These are phyloP conservation scores for Solanum hybrid DNA, from an alignment of 305 asterid species.

Conservation along the genomic window DNA sequence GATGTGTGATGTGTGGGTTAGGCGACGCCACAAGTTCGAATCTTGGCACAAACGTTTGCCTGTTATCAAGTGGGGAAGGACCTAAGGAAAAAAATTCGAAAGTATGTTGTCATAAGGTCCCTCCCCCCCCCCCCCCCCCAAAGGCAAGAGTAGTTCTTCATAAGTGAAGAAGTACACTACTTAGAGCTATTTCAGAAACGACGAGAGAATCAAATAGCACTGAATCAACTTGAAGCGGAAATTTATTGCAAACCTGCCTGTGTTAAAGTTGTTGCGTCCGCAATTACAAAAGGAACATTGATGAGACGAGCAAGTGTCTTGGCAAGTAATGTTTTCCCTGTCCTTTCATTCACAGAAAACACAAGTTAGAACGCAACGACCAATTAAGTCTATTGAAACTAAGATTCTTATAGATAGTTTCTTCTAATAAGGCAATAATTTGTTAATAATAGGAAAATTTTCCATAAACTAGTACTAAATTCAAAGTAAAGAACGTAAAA, in stretches of 20 bases:
- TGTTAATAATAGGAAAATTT: neutral
- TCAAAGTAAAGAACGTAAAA: neutral
- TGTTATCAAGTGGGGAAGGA: neutral
- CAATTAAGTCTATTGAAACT: neutral
- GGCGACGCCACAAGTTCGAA: neutral
- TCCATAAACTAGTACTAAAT: neutral
- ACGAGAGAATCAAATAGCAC: neutral
- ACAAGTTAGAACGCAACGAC: neutral
- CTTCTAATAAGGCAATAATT: neutral
- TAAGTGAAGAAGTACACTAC: neutral
- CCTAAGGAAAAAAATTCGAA: neutral
- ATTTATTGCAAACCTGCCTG: conserved; percentile 70
- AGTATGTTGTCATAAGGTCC: neutral
- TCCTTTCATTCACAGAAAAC: conserved; percentile 41
- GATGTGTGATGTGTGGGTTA: neutral
- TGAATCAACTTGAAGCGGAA: neutral
- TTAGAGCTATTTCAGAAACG: neutral
- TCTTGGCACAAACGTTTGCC: neutral
- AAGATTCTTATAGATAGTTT: neutral
- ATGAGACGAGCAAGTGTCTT: conserved; percentile 81
- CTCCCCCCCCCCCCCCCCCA: too few species aligned
- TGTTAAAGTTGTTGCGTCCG: conserved; percentile 80
- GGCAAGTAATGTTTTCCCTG: conserved; percentile 89
- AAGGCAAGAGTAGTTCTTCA: neutral
- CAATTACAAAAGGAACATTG: conserved; percentile 78